Percentiles rank a stretch among this genome's conserved stretches.
phyloP scores from a whole-genome alignment of 257 asterid genomes.

The Misopates orontium region DNA sequence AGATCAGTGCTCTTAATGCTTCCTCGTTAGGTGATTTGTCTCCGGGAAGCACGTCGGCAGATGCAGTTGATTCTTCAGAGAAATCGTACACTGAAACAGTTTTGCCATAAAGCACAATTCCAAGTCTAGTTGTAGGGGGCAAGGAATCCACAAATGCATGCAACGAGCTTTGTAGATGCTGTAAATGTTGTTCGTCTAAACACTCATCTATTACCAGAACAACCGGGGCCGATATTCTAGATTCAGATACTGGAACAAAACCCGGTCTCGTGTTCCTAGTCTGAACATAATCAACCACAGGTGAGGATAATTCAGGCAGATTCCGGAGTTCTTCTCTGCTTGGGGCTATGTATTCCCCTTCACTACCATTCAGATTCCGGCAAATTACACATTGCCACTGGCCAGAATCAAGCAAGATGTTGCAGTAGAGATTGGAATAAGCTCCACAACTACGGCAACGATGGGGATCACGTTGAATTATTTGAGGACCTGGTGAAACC shows the following conservation, averaged over 20 bases:
- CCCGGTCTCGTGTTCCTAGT: constrained; percentile 77
- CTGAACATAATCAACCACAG: constrained; percentile 78
- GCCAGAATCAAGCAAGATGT: constrained; percentile 81
- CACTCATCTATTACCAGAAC: constrained; percentile 92
- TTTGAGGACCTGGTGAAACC: constrained; percentile 82
- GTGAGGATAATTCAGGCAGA: constrained; percentile 78
- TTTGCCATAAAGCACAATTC: constrained; percentile 82
- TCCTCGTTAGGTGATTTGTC: constrained; percentile 74
- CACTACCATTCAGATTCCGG: constrained; percentile 82
- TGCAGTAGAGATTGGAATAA: constrained; percentile 88
- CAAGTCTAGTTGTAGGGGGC: constrained; percentile 82
- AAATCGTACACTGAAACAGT: constrained; percentile 85
- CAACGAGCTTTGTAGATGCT: constrained; percentile 89
- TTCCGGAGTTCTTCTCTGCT: constrained; percentile 77
- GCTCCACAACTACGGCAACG: constrained; percentile 92
- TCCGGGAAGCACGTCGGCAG: constrained; percentile 90
- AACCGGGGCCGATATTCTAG: constrained; percentile 75
- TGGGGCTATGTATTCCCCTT: constrained; percentile 81
- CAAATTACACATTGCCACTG: constrained; percentile 98
- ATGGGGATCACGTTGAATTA: constrained; percentile 86
- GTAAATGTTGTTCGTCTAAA: constrained; percentile 88
- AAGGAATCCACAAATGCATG: constrained; percentile 94
- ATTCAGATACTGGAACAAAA: constrained; percentile 73
- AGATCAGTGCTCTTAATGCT: constrained; percentile 74
- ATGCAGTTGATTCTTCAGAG: constrained; percentile 84